A percentile compares a stretch with the other conserved stretches of the same genome.
Conservation (phyloP, 2,329 filamentous ascomycete genomes). For the Chalara sp. region DNA sequence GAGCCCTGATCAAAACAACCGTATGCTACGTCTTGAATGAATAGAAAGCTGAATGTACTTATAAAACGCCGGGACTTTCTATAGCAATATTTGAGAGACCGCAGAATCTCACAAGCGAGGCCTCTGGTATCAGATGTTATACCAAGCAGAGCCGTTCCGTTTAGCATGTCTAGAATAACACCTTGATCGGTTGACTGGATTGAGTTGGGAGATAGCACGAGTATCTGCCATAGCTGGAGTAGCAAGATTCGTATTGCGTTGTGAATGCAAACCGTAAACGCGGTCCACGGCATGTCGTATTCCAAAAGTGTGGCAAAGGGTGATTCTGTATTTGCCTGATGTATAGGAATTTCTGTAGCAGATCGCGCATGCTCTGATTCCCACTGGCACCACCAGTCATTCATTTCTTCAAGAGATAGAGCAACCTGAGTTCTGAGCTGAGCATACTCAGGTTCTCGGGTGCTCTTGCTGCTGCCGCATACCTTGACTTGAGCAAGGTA, state of each 20-base stretch:
- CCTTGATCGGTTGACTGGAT: not conserved
- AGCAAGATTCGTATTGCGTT: slow-evolving; percentile 8
- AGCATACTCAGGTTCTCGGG: not conserved
- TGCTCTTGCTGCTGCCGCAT: not conserved
- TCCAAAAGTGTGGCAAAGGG: slow-evolving; percentile 6
- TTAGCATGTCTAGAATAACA: slow-evolving; percentile 2
- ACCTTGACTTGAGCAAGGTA: not conserved
- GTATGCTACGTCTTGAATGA: slow-evolving; percentile 10
- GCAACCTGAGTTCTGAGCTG: slow-evolving; percentile 4
- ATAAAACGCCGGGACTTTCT: slow-evolving; percentile 5
- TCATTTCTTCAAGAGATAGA: slow-evolving; percentile 5
- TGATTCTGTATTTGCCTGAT: not conserved
- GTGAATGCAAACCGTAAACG: slow-evolving; percentile 4
- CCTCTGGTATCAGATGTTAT: slow-evolving; percentile 6
- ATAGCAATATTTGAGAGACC: slow-evolving; percentile 7
- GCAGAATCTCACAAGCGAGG: slow-evolving; percentile 5
- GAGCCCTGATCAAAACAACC: slow-evolving; percentile 7
- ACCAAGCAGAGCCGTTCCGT: slow-evolving; percentile 4
- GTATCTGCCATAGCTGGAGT: slow-evolving; percentile 7
- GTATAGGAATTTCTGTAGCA: slow-evolving; percentile 1
- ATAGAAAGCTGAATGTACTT: slow-evolving; percentile 6
- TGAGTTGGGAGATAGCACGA: not conserved
- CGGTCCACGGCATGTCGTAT: slow-evolving; percentile 5
- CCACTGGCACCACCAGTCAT: slow-evolving; percentile 10
- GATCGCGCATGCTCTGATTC: not conserved